Percentiles rank a stretch among this genome's conserved stretches.
phyloP scores from a whole-genome alignment of 176 grass and related monocot species.

The Poa pratensis region DNA sequence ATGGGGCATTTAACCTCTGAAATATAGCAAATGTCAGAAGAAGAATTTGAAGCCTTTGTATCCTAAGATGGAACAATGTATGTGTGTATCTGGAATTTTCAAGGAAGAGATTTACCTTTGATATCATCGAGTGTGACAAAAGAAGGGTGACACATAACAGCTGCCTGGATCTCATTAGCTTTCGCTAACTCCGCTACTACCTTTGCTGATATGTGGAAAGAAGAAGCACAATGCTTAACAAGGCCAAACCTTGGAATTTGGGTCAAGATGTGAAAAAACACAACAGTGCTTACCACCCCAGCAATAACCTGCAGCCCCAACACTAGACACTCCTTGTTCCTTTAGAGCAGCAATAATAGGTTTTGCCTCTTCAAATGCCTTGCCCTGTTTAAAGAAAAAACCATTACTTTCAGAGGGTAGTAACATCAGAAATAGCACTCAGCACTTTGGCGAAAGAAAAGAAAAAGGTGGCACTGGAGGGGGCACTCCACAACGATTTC shows the following conservation, averaged over 20 bases:
- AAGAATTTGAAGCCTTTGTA: neutral
- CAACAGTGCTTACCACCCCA: slow-evolving; percentile 74
- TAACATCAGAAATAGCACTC: no score
- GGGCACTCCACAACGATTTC: neutral
- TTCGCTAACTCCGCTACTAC: slow-evolving; percentile 76
- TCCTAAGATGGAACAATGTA: neutral
- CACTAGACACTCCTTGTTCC: slow-evolving; percentile 61
- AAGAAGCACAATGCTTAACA: neutral
- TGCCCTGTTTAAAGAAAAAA: slow-evolving; percentile 43
- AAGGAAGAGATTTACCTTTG: slow-evolving; percentile 50
- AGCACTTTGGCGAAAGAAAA: neutral
- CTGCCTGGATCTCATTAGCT: slow-evolving; percentile 67
- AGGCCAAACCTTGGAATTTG: neutral
- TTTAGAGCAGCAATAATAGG: slow-evolving; percentile 67
- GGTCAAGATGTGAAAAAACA: neutral
- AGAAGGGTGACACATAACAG: slow-evolving; percentile 72
- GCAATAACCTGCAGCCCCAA: slow-evolving; percentile 87
- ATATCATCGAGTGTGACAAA: slow-evolving; percentile 69
- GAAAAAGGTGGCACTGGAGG: neutral
- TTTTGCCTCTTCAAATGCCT: slow-evolving; percentile 81
- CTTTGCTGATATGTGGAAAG: slow-evolving; percentile 56
- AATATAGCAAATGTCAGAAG: neutral
- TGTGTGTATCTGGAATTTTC: neutral
- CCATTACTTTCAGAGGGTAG: neutral
- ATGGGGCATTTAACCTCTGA: slow-evolving; percentile 71